phyloP scores from a whole-genome alignment of 1,284 basidiomycete genomes.

The Laetiporus sulphureus region DNA sequence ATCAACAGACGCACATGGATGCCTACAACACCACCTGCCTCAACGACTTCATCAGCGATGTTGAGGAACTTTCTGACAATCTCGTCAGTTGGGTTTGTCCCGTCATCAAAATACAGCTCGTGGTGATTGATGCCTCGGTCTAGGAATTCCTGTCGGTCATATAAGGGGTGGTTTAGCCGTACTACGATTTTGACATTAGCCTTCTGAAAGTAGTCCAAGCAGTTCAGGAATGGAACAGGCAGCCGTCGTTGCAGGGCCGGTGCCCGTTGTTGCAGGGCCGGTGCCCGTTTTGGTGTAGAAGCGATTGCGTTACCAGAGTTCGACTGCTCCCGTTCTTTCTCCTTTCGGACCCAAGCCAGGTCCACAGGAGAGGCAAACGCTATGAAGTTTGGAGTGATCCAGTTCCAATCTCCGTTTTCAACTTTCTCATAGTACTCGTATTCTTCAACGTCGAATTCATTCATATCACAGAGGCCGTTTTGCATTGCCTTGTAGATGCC shows the following conservation, averaged over 20 bases:
- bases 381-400: slow-evolving; percentile 89
- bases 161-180: slow-evolving; percentile 91
- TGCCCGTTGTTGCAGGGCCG: slow-evolving; percentile 12
- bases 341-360: slow-evolving; percentile 63
- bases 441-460: slow-evolving; percentile 84
- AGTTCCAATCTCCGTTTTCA: slow-evolving; percentile 97
- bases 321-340: slow-evolving; percentile 48
- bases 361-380: slow-evolving; percentile 96
- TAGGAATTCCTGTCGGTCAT: slow-evolving; percentile 81
- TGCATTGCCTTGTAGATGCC: slow-evolving; percentile 94
- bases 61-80: slow-evolving; percentile 90
- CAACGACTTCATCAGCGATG: slow-evolving; percentile 74
- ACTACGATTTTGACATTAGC: slow-evolving; percentile 89
- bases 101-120: slow-evolving; percentile 96
- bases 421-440: slow-evolving; percentile 95
- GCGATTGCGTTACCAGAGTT: slow-evolving; percentile 21
- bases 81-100: slow-evolving; percentile 94
- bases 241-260: slow-evolving; percentile 71
- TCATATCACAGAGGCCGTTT: slow-evolving; percentile 85
- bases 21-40: slow-evolving; percentile 76
- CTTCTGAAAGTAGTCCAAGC: slow-evolving; percentile 88
- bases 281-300: slow-evolving; percentile 23
- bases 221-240: slow-evolving; percentile 76
- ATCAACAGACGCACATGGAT: slow-evolving; percentile 63
- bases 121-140: slow-evolving; percentile 86